These are phyloP conservation scores for Prototheca cutis DNA, from an alignment of 163 green algal species.

Conservation along the genomic window DNA sequence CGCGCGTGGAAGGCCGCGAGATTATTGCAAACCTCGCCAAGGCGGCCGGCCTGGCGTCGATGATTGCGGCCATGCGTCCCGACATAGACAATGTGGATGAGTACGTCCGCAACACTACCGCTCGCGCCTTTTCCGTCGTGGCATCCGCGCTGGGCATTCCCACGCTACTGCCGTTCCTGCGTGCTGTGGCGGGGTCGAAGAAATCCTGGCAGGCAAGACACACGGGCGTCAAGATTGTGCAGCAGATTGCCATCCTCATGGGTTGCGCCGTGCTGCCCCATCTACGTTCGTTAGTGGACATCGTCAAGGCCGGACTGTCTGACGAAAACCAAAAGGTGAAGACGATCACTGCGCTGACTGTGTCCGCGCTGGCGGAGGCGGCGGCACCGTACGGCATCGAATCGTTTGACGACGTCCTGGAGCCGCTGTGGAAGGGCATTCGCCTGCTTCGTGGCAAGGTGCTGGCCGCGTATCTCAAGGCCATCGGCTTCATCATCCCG, in stretches of 20 bases:
- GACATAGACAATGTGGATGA: constrained; percentile 99
- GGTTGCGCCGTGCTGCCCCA: constrained; percentile 96
- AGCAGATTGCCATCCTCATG: constrained; percentile 97
- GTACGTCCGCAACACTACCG: constrained; percentile 96
- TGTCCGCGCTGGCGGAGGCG: constrained; percentile 92
- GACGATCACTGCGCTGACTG: constrained; percentile 89
- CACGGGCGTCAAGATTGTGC: constrained; percentile 97
- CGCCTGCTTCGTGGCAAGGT: constrained; percentile 86
- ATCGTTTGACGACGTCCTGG: constrained; percentile 96
- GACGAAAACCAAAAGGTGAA: constrained; percentile 99
- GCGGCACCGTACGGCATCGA: constrained; percentile 96
- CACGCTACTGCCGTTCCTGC: constrained; percentile 95
- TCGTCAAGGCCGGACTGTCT: constrained; percentile 77
- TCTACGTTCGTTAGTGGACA: constrained; percentile 92
- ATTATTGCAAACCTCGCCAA: constrained; percentile 99
- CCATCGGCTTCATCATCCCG: constrained; percentile 91
- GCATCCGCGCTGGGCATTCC: constrained; percentile 90
- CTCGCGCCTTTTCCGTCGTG: constrained; percentile 82
- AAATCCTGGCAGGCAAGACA: constrained; percentile 98
- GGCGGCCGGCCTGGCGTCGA: constrained; percentile 85
- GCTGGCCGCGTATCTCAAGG: constrained; percentile 94
- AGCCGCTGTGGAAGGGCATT: constrained; percentile 97
- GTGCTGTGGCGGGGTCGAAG: constrained; percentile 94
- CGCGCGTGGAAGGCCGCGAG: constrained; percentile 79
- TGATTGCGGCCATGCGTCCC: constrained; percentile 97